Base-by-base conservation (phyloP, 2,329 filamentous ascomycete species). In the Fusarium sp. region DNA sequence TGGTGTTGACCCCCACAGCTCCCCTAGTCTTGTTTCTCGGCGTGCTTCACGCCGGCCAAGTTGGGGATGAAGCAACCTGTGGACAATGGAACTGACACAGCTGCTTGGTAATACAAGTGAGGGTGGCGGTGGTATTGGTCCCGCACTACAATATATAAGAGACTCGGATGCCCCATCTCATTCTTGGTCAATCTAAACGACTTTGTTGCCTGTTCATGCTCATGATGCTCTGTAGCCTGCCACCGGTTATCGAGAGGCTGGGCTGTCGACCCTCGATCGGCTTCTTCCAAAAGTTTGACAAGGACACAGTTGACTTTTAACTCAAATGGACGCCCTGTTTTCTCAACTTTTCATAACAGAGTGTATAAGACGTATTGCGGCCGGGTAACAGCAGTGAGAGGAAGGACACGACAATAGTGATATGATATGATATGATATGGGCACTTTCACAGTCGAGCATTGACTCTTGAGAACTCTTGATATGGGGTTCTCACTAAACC, bases 71-170 rank as follows among this genome's bases (percentile, higher is more conserved):
- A 43, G 46, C 37, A 37, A 29, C 25, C 21, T 54, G 61, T 55
- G 61, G 61, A 19, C 45, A 48, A 36, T 23, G 52, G 48, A 48
- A 42, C 19, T 52, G 43, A 39, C 46, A 47, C 57, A 32, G 49
- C 23, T 65, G 51, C 48, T 50, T 53, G 33, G 46, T 46, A 45
- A 45, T 57, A 38, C 33, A n/a, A 36, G 45, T n/a, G 39, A 27
- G 31, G 44, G 53, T 53, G 47, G 45, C 14, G 33, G 39, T 21
- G 13, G 9, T 47, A 37, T 14, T 44, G 23, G 51, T 54, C 41
- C 19, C 42, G 13, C 49, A 29, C 32, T 15, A 36, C 43, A 35
- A 50, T 48, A 59, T 65, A 65, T 65, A 65, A 63, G 35, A 43
- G 57, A 50, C 6, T 13, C 49, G n/a, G 25, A 35, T 38, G 49